Base-by-base conservation (phyloP, 1,284 basidiomycete genomes). In the Malassezia equina region DNA sequence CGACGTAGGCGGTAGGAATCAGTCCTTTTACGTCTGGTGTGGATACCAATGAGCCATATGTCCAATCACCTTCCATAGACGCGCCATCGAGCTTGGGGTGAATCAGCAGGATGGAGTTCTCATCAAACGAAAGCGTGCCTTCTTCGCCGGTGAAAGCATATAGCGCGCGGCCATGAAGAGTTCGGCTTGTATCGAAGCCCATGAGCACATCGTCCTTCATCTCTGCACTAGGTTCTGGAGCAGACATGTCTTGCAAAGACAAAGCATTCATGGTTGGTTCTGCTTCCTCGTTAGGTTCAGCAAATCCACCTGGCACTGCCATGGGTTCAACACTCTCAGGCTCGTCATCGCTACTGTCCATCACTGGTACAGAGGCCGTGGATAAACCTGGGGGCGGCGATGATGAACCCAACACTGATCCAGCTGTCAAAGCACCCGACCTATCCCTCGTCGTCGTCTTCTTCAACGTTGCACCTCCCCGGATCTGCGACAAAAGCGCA, bases 371-470 rank as follows among this genome's bases (percentile, higher is more conserved):
- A 43, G 53, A 43, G 58, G 54, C 17, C 47, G 50, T 34, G 23
- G 52, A 48, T n/a, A 46, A n/a, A 39, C 60, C 43, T 13, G 19
- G 78, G n/a, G 88, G 84, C 1, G 81, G 82, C 42, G 75, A 73
- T 58, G 88, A 86, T 28, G 85, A 77, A 81, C 80, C 88, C 11
- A 96, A 69, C 7, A 94, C 86, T 48, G 78, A 82, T 2, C 91
- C 90, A 12, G 84, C 80, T 1, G 83, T 78, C 0, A 80, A 74
- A 5, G 85, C 82, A 0, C 75, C 82, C 62, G 86, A 89, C 61
- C 86, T 84, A 71, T 96, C 93, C 53, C 85, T 82, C 1, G 91
- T 96, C 59, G 83, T 80, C 0, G 88, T 77, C 76, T 89, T 89
- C 55, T 81, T 81, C 59, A 98, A 78, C 60, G 78, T 81, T 32